Evolutionary conservation across 2,329 filamentous ascomycete species (phyloP).

Genomic region (Arthrobotrys conoides): DNA sequence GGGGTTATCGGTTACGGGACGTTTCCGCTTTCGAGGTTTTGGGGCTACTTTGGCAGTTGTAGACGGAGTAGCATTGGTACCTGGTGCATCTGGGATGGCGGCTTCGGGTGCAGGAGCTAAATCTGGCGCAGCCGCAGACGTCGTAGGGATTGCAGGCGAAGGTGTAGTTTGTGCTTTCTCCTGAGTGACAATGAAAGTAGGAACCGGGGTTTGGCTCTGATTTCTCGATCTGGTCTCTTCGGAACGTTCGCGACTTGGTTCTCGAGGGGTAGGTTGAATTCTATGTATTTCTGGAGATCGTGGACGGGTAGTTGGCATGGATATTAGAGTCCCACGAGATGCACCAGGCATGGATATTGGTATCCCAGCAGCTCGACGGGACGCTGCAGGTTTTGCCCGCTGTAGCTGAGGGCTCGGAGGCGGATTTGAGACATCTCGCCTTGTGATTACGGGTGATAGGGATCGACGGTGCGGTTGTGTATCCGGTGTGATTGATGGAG

Average conservation of each 20-base stretch:
- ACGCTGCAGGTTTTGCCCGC: conserved; percentile 27
- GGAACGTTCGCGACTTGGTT: conserved; percentile 36
- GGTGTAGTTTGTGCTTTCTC: conserved; percentile 26
- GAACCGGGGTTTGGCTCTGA: conserved; percentile 38
- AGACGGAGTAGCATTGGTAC: background rate
- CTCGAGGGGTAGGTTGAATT: conserved; percentile 39
- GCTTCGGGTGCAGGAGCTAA: background rate
- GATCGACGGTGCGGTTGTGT: conserved; percentile 27
- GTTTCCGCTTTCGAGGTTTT: conserved; percentile 43
- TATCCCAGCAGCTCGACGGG: conserved; percentile 27
- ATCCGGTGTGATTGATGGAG: conserved; percentile 25
- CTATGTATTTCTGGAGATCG: conserved; percentile 39
- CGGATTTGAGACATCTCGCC: conserved; percentile 40
- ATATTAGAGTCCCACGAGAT: conserved; percentile 35
- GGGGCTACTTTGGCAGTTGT: conserved; percentile 28
- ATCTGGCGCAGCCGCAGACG: background rate
- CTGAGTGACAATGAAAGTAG: conserved; percentile 31
- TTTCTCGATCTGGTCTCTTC: conserved; percentile 34
- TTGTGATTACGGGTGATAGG: conserved; percentile 31
- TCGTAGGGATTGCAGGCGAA: conserved; percentile 1
- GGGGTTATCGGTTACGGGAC: conserved; percentile 6
- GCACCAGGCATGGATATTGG: conserved; percentile 55
- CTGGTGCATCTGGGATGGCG: conserved; percentile 2
- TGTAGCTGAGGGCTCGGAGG: conserved; percentile 45
- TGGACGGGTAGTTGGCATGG: conserved; percentile 30